phyloP scores from a whole-genome alignment of 345 rosid species.

The Combretum micranthum region DNA sequence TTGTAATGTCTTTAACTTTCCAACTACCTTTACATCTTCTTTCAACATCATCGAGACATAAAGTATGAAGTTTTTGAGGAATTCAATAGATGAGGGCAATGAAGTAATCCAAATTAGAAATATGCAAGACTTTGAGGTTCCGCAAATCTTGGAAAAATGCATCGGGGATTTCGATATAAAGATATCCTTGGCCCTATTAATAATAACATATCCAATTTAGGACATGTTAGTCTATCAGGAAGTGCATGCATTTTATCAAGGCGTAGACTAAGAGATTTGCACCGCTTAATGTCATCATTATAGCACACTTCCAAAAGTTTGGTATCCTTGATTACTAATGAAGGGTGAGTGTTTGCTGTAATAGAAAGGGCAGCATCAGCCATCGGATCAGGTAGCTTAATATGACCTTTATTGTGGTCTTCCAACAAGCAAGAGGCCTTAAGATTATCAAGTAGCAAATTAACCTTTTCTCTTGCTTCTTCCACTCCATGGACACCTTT shows the following conservation, averaged over 20 bases:
- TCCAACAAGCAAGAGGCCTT: constrained; percentile 21
- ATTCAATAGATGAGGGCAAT: constrained; percentile 1
- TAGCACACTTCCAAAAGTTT: background rate
- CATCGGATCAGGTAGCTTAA: constrained; percentile 21
- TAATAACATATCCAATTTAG: constrained; percentile 5
- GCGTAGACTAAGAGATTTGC: background rate
- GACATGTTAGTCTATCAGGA: constrained; percentile 6
- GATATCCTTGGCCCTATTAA: accelerated
- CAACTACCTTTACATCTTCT: constrained; percentile 7
- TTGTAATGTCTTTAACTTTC: constrained; percentile 11
- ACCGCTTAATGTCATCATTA: background rate
- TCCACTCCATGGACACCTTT: background rate
- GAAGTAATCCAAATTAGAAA: constrained; percentile 2
- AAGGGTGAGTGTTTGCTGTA: constrained; percentile 6
- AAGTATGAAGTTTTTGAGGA: constrained; percentile 9
- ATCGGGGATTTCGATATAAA: background rate
- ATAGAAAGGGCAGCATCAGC: constrained; percentile 13
- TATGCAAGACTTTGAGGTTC: constrained; percentile 18
- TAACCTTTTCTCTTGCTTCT: constrained; percentile 9
- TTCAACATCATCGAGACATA: constrained; percentile 9
- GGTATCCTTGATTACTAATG: background rate
- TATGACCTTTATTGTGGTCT: background rate
- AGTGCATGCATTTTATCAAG: background rate
- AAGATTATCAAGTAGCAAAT: constrained; percentile 12
- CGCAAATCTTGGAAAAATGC: constrained; percentile 7